Conservation (phyloP, 192 early-diverging fungal species). For the Umbelopsis vinacea region DNA sequence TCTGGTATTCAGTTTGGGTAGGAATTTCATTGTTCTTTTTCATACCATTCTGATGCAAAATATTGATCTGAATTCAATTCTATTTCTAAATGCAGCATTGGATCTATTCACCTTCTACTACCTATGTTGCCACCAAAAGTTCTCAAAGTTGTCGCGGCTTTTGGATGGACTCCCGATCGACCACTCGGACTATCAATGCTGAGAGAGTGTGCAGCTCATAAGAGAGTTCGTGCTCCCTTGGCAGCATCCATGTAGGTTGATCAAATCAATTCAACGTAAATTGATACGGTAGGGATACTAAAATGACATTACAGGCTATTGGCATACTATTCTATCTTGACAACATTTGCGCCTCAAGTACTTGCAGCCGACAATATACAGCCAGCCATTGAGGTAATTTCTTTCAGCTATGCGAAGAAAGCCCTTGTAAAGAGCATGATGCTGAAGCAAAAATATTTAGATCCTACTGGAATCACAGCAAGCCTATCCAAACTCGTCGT, state of each 20-base stretch:
- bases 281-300: neutral
- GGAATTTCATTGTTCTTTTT: neutral
- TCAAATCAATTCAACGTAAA: neutral
- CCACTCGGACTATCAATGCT: constrained; percentile 51
- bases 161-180: constrained; percentile 53
- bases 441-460: neutral
- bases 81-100: constrained; percentile 29
- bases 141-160: constrained; percentile 49
- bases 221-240: constrained; percentile 51
- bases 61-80: no score
- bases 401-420: neutral
- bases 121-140: constrained; percentile 52
- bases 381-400: constrained; percentile 38
- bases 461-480: constrained; percentile 49
- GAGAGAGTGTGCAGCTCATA: constrained; percentile 44
- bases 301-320: constrained; percentile 24
- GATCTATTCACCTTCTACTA: constrained; percentile 49
- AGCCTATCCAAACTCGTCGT: constrained; percentile 52
- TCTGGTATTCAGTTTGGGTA: constrained; percentile 62
- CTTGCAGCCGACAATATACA: constrained; percentile 46
- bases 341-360: constrained; percentile 52
- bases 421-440: neutral
- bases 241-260: constrained; percentile 51
- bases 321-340: constrained; percentile 53
- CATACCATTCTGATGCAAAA: neutral